A percentile compares a stretch with the other conserved stretches of the same genome.
Conservation (phyloP, 176 grass and related monocot genomes). For the Hordeum marinum region DNA sequence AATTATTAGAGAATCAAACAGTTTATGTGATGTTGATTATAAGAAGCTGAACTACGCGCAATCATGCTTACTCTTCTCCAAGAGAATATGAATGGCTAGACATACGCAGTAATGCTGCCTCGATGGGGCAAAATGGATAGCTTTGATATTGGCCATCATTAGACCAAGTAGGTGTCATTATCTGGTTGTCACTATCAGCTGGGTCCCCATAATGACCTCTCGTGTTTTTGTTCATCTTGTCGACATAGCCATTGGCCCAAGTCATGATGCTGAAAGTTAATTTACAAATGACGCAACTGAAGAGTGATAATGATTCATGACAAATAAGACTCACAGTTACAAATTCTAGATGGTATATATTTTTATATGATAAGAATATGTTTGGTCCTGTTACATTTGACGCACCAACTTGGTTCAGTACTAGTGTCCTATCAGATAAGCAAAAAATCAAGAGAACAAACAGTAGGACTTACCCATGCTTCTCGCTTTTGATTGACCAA, state of each 20-base stretch:
- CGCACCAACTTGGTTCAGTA: neutral
- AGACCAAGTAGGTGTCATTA: slow-evolving; percentile 19
- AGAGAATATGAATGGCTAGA: slow-evolving; percentile 39
- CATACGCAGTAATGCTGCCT: slow-evolving; percentile 46
- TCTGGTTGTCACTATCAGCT: slow-evolving; percentile 9
- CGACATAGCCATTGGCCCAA: slow-evolving; percentile 57
- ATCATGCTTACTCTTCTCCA: slow-evolving; percentile 63
- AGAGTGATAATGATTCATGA: neutral
- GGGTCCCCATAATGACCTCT: slow-evolving; percentile 11
- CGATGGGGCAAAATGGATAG: slow-evolving; percentile 27
- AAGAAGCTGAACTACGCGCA: neutral
- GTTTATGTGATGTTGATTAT: neutral
- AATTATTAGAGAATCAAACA: slow-evolving; percentile 22
- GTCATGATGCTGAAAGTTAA: slow-evolving; percentile 57
- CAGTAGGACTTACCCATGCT: slow-evolving; percentile 36
- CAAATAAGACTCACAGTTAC: neutral
- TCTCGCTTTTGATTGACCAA: slow-evolving; percentile 45
- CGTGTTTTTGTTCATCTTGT: slow-evolving; percentile 12
- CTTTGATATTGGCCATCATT: slow-evolving; percentile 29
- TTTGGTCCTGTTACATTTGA: neutral
- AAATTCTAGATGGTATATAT: neutral
- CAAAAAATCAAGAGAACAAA: slow-evolving; percentile 2
- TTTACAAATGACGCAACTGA: neutral
- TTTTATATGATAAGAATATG: neutral
- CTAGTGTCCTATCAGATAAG: neutral